These are phyloP conservation scores for Komagataea norvegica DNA, from an alignment of 1,139 yeast species.

Conservation along the genomic window DNA sequence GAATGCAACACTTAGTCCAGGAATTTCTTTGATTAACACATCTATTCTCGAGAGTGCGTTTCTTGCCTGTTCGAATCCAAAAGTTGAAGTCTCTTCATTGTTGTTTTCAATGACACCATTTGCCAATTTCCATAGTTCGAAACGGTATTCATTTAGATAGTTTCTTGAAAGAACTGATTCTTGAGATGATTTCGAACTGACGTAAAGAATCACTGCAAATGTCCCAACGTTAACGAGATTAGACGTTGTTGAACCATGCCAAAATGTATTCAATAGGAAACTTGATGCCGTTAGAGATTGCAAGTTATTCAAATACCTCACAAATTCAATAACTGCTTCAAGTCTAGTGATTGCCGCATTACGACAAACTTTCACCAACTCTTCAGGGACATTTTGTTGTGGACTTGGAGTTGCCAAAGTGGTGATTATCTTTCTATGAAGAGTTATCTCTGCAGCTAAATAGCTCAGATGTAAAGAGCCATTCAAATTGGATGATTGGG, in stretches of 20 bases:
- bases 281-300: slow-evolving; percentile 56
- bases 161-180: slow-evolving; percentile 63
- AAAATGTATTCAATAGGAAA: slow-evolving; percentile 59
- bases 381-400: slow-evolving; percentile 47
- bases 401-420: slow-evolving; percentile 9
- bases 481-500: slow-evolving; percentile 42
- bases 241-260: slow-evolving; percentile 79
- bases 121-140: slow-evolving; percentile 67
- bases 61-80: slow-evolving; percentile 67
- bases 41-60: slow-evolving; percentile 67
- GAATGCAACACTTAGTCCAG: slow-evolving; percentile 37
- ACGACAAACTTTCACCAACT: slow-evolving; percentile 67
- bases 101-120: slow-evolving; percentile 27
- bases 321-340: slow-evolving; percentile 76
- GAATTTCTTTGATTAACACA: slow-evolving; percentile 57
- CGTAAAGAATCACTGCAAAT: slow-evolving; percentile 73
- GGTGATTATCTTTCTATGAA: slow-evolving; percentile 70
- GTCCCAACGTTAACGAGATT: slow-evolving; percentile 80
- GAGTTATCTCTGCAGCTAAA: slow-evolving; percentile 80
- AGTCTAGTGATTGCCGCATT: slow-evolving; percentile 80
- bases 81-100: background rate
- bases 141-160: slow-evolving; percentile 67
- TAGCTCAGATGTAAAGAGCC: slow-evolving; percentile 81
- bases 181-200: slow-evolving; percentile 53
- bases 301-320: slow-evolving; percentile 44